Evolutionary conservation across 2,329 filamentous ascomycete genomes (phyloP).

Genomic region (Claviceps spartinae): DNA sequence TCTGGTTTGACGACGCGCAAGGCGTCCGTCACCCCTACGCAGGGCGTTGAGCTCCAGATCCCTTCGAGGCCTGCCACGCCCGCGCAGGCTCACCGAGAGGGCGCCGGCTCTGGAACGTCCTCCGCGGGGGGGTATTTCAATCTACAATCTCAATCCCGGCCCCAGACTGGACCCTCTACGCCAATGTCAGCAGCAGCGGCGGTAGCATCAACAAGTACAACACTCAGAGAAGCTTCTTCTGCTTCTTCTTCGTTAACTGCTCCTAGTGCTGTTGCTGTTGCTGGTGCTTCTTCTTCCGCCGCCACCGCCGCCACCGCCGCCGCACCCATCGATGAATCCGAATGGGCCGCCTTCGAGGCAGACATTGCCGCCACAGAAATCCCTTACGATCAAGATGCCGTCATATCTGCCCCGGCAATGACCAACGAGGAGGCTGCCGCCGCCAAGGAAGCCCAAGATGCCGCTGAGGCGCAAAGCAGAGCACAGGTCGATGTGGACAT

Average conservation of each 20-base stretch:
- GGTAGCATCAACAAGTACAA: slow-evolving; percentile 5
- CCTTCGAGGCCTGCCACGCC: slow-evolving; percentile 52
- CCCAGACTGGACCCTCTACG: slow-evolving; percentile 6
- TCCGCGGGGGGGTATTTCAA: slow-evolving; percentile 18
- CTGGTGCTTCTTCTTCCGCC: slow-evolving; percentile 2
- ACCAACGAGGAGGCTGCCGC: slow-evolving; percentile 48
- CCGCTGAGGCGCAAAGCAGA: slow-evolving; percentile 39
- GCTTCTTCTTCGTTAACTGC: slow-evolving; percentile 7
- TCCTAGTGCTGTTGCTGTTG: slow-evolving; percentile 8
- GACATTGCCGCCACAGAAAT: slow-evolving; percentile 47
- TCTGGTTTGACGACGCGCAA: slow-evolving; percentile 26
- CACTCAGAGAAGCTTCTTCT: neutral
- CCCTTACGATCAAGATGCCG: slow-evolving; percentile 32
- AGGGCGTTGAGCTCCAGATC: slow-evolving; percentile 48
- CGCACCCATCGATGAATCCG: slow-evolving; percentile 49
- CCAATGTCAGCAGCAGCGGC: slow-evolving; percentile 18
- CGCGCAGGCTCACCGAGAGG: slow-evolving; percentile 21
- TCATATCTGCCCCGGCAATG: slow-evolving; percentile 57
- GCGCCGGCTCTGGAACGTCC: slow-evolving; percentile 23
- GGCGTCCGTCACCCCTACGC: slow-evolving; percentile 36
- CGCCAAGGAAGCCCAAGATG: slow-evolving; percentile 33
- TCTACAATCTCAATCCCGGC: slow-evolving; percentile 3
- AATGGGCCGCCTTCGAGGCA: slow-evolving; percentile 79
- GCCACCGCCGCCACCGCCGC: slow-evolving; percentile 9
- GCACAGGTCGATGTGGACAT: slow-evolving; percentile 40